Evolutionary conservation across 1,284 basidiomycete species (phyloP), one percentile per base, ranked within the genome.

Genomic region (Fomitopsis schrenkii): DNA sequence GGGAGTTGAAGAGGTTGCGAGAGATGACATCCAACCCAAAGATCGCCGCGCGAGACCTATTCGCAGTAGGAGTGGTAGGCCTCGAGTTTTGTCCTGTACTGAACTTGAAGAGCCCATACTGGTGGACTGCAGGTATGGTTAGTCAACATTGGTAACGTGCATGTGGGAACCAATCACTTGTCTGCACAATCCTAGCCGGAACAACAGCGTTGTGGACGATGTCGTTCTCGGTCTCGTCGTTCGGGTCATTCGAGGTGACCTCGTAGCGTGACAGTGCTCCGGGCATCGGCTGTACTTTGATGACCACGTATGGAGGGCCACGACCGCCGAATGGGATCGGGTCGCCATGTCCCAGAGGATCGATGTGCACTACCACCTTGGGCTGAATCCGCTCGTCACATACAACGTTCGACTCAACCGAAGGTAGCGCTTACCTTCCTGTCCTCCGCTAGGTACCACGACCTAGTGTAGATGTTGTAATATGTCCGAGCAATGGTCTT

Each of bases 1-100:
- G 81, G 4, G 82, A 71, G 64, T 82, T 85, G 73, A 93, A 61
- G 33, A 93, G 78, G 70, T 89, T 90, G 57, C 90, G 81, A 22
- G 93, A 94, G 67, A 96, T 88, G 15, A 85, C 88, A 69, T 95
- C 94, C 54, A 96, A 79, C 35, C 90, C 87, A 69, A 95, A 93
- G 61, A 93, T 91, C 15, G 89, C 86, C 1, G 87, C 90, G 63
- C 90, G 86, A 3, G 91, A 88, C 52, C 89, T 87, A 15, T 67
- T 77, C 8, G 85, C 82, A 0, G 90, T 91, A 1, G 94, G 94
- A 0, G 94, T 96, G 0, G 87, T 84, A 9, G 94, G 94, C 19
- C 83, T 75, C 30, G 94, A 95, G 62, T 83, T 86, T 57, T 81
- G 83, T 46, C 86, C 87, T 0, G 90, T 92, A 38, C 83, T 82